Conservation (phyloP, 2,329 filamentous ascomycete genomes). For the Neopestalotiopsis sp. region DNA sequence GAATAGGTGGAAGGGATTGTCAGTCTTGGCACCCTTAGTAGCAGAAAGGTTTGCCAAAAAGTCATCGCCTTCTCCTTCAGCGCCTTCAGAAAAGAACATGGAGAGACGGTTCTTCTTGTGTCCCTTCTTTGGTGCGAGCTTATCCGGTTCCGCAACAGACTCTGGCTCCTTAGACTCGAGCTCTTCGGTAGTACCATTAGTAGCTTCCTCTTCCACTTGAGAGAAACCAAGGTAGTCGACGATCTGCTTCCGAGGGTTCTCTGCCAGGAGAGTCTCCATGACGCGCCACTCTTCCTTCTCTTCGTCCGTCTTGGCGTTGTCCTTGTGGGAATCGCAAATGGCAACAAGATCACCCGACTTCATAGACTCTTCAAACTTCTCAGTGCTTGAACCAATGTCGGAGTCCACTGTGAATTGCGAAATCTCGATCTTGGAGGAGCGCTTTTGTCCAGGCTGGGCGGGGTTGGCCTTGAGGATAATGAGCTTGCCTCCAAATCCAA, state of each 20-base stretch:
- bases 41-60: conserved; percentile 86
- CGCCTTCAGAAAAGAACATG: conserved; percentile 79
- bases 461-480: conserved; percentile 72
- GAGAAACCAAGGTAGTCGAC: conserved; percentile 90
- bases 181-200: conserved; percentile 53
- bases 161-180: conserved; percentile 40
- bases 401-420: conserved; percentile 89
- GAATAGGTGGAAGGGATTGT: conserved; percentile 92
- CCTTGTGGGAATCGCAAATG: conserved; percentile 82
- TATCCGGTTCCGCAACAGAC: conserved; percentile 48
- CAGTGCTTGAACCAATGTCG: conserved; percentile 80
- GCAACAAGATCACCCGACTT: conserved; percentile 76
- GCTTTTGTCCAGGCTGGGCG: conserved; percentile 65
- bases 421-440: conserved; percentile 80
- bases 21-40: conserved; percentile 89
- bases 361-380: conserved; percentile 85
- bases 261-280: conserved; percentile 84
- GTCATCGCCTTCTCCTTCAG: conserved; percentile 74
- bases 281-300: conserved; percentile 97
- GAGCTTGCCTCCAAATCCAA: conserved; percentile 94
- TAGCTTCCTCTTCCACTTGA: conserved; percentile 61
- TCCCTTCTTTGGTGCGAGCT: conserved; percentile 46
- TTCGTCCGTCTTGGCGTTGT: conserved; percentile 79
- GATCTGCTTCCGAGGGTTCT: conserved; percentile 85
- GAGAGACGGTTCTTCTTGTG: conserved; percentile 70